Evolutionary conservation across 192 early-diverging fungal genomes (phyloP).

Genomic region (Paraglomus brasilianum): DNA sequence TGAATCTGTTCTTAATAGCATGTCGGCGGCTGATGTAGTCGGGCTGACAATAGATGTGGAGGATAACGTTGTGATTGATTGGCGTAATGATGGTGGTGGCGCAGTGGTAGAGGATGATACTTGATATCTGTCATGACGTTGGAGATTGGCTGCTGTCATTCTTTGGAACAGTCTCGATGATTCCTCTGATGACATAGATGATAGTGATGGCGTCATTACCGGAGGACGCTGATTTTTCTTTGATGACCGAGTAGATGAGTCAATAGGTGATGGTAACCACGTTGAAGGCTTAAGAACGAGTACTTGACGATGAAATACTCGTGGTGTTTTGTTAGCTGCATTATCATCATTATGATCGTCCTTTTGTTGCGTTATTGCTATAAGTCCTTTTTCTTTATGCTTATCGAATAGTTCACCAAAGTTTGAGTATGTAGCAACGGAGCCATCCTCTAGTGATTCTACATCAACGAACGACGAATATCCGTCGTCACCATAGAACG

Average conservation of each 20-base stretch:
- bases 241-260: no score
- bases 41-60: conserved; percentile 29
- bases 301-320: conserved; percentile 29
- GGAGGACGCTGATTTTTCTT: no score
- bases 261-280: conserved; percentile 17
- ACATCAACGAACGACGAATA: conserved; percentile 18
- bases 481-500: conserved; percentile 22
- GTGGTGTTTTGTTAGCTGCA: background rate
- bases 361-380: conserved; percentile 21
- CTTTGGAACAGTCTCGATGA: background rate
- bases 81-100: conserved; percentile 7
- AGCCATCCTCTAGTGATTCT: conserved; percentile 22
- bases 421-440: conserved; percentile 21
- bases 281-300: conserved; percentile 4
- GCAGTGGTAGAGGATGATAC: conserved; percentile 5
- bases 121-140: conserved; percentile 25
- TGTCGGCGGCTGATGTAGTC: background rate
- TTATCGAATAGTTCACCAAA: conserved; percentile 29
- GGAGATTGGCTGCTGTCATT: conserved; percentile 25
- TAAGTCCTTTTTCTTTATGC: conserved; percentile 26
- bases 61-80: conserved; percentile 21
- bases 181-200: no score
- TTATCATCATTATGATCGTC: conserved; percentile 14
- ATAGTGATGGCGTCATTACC: no score
- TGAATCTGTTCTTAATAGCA: conserved; percentile 18